Percentiles rank a stretch among this genome's conserved stretches.
Conservation (phyloP, 2,329 filamentous ascomycete species). For the Claviceps quebecensis region DNA sequence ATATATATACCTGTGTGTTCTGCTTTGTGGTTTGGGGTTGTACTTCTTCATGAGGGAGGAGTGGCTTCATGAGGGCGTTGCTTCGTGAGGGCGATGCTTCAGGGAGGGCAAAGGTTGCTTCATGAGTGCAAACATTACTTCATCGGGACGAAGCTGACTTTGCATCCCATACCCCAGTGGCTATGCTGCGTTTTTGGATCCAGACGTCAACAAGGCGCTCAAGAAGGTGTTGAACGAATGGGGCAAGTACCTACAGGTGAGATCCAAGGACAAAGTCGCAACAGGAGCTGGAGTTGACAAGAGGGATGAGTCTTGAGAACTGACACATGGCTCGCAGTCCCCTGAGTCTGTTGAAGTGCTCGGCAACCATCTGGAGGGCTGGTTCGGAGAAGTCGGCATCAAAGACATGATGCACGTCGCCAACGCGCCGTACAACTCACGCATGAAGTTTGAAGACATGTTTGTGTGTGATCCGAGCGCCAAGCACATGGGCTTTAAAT, state of each 20-base stretch:
- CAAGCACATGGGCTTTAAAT: constrained; percentile 45
- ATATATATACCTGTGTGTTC: too few species aligned
- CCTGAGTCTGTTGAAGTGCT: constrained; percentile 40
- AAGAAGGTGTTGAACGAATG: constrained; percentile 43
- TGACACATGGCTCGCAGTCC: constrained; percentile 16
- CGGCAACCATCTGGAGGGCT: constrained; percentile 29
- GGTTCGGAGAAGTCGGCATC: constrained; percentile 38
- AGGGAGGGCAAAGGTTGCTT: too few species aligned
- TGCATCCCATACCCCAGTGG: constrained; percentile 18
- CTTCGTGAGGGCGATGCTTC: too few species aligned
- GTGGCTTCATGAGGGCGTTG: too few species aligned
- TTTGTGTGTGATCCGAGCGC: constrained; percentile 43
- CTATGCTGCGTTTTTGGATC: constrained; percentile 39
- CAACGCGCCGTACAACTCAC: constrained; percentile 28
- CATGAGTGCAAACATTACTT: too few species aligned
- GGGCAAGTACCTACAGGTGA: constrained; percentile 37
- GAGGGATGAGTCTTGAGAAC: neutral
- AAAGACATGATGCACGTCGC: constrained; percentile 37
- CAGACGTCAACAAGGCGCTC: constrained; percentile 37
- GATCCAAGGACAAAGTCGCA: neutral
- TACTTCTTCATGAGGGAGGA: too few species aligned
- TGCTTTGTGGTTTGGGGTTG: too few species aligned
- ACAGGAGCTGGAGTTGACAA: too few species aligned
- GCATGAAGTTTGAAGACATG: constrained; percentile 41
- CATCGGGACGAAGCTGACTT: too few species aligned